phyloP scores from a whole-genome alignment of 345 rosid genomes.

The Camelina neglecta region DNA sequence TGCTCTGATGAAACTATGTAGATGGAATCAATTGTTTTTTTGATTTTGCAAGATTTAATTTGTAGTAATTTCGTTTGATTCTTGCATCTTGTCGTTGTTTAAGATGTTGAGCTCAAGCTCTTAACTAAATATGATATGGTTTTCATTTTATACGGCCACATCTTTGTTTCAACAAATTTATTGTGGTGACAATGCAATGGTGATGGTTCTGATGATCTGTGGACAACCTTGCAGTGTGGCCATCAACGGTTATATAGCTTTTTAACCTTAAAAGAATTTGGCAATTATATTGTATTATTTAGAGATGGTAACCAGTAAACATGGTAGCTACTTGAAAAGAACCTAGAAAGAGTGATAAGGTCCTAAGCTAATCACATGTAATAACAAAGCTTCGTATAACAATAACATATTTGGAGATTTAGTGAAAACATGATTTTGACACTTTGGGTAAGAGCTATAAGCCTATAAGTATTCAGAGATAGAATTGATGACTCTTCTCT shows the following conservation, averaged over 20 bases:
- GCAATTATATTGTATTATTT: no score
- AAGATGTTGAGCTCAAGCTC: neutral
- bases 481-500: conserved; percentile 55
- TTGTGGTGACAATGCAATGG: conserved; percentile 46
- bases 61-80: neutral
- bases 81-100: neutral
- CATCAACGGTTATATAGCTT: conserved; percentile 54
- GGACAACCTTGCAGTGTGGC: conserved; percentile 44
- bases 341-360: conserved; percentile 53
- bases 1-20: neutral
- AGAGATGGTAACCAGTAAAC: conserved; percentile 67
- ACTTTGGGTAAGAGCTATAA: conserved; percentile 38
- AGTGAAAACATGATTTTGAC: neutral
- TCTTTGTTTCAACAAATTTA: neutral
- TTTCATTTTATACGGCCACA: neutral
- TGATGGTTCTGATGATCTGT: conserved; percentile 64
- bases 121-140: neutral
- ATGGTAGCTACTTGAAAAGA: conserved; percentile 49
- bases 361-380: no score
- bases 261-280: conserved; percentile 48
- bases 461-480: conserved; percentile 39
- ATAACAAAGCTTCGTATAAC: conserved; percentile 38
- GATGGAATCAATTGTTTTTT: no score
- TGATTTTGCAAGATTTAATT: neutral
- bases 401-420: conserved; percentile 63